Conservation (phyloP, 2,329 filamentous ascomycete genomes). For the Fonsecaea nubica region DNA sequence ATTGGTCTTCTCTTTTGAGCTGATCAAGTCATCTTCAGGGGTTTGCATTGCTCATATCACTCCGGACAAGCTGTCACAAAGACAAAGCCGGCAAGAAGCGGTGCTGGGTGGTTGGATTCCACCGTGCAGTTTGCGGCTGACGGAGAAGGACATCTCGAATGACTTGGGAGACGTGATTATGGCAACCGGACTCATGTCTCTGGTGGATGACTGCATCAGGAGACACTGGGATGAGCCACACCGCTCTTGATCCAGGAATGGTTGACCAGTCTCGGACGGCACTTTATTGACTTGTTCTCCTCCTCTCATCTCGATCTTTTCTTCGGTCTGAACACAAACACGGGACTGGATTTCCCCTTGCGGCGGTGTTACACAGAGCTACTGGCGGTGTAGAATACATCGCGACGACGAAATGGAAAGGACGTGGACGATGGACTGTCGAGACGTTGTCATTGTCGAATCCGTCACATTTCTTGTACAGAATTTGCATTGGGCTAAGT, state of each 20-base stretch:
- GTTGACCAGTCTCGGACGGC: neutral
- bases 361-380: slow-evolving; percentile 29
- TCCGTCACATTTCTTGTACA: slow-evolving; percentile 13
- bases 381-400: slow-evolving; percentile 29
- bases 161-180: slow-evolving; percentile 73
- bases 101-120: slow-evolving; percentile 86
- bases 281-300: neutral
- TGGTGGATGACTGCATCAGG: slow-evolving; percentile 92
- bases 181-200: slow-evolving; percentile 83
- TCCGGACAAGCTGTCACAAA: slow-evolving; percentile 75
- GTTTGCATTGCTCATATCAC: slow-evolving; percentile 81
- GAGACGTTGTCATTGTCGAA: neutral
- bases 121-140: slow-evolving; percentile 89
- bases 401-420: slow-evolving; percentile 18
- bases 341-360: slow-evolving; percentile 28
- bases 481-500: slow-evolving; percentile 3
- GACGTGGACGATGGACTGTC: neutral
- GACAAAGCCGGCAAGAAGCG: slow-evolving; percentile 74
- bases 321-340: neutral
- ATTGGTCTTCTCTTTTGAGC: slow-evolving; percentile 76
- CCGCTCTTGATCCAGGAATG: slow-evolving; percentile 25
- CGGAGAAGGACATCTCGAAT: slow-evolving; percentile 70
- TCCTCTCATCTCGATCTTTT: neutral
- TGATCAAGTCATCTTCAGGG: slow-evolving; percentile 71
- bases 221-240: slow-evolving; percentile 67